phyloP scores from a whole-genome alignment of 805 yeast genomes.

The Saccharomycodes ludwigii region DNA sequence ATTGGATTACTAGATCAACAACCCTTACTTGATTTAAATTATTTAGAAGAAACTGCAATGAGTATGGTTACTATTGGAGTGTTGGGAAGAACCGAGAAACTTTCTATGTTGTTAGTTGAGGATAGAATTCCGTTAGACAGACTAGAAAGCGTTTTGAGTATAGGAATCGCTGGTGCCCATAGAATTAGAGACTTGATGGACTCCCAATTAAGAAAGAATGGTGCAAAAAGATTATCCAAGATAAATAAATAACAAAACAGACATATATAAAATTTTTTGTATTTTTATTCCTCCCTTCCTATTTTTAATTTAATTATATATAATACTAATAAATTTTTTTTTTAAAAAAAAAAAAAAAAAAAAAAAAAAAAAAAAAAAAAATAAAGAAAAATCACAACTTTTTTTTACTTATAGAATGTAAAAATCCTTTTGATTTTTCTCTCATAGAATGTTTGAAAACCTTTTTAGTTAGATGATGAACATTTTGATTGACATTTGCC shows the following conservation, averaged over 20 bases:
- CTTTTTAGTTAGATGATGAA: conserved; percentile 37
- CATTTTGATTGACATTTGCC: conserved; percentile 32
- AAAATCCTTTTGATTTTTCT: conserved; percentile 38
- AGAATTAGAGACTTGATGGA: conserved; percentile 79
- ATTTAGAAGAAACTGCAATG: conserved; percentile 74
- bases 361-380: neutral
- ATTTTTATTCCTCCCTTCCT: no score
- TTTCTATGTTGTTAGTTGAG: conserved; percentile 67
- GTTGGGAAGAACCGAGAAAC: conserved; percentile 69
- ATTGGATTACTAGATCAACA: conserved; percentile 71
- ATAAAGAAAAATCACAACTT: conserved; percentile 14
- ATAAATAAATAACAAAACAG: conserved; percentile 4
- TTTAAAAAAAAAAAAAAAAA: neutral
- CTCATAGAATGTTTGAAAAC: conserved; percentile 40
- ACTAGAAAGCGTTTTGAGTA: conserved; percentile 60
- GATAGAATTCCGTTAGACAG: conserved; percentile 76
- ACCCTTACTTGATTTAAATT: conserved; percentile 73
- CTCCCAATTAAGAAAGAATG: conserved; percentile 64
- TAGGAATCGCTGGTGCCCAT: conserved; percentile 82
- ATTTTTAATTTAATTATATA: no score
- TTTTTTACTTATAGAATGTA: conserved; percentile 42
- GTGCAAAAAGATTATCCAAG: conserved; percentile 42
- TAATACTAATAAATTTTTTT: neutral
- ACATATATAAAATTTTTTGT: neutral
- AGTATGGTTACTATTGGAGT: conserved; percentile 73